These are phyloP conservation scores for Penicillium sp. DNA, from an alignment of 2,329 filamentous ascomycete genomes.

Conservation along the genomic window DNA sequence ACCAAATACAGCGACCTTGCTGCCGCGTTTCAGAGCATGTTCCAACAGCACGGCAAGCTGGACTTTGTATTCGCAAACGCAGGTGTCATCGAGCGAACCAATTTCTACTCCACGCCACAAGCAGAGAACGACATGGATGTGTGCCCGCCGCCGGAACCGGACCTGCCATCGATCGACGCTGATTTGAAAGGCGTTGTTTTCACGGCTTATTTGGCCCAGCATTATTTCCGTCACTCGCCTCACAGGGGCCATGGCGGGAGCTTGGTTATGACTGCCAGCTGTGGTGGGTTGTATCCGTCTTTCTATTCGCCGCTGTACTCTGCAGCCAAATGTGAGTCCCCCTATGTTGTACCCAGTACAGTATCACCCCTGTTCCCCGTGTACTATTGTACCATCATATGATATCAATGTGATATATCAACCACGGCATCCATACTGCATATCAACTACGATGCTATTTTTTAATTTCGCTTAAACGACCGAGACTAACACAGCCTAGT, in stretches of 20 bases:
- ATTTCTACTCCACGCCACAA: constrained; percentile 38
- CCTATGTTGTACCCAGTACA: not conserved
- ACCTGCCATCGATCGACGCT: constrained; percentile 38
- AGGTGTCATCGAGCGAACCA: constrained; percentile 43
- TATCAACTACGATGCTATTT: not conserved
- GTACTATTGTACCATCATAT: not conserved
- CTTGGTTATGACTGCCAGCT: constrained; percentile 38
- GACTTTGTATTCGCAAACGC: constrained; percentile 53
- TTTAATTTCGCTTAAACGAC: too few species aligned
- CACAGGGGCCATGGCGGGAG: constrained; percentile 22
- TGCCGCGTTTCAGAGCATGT: constrained; percentile 38
- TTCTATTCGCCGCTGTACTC: constrained; percentile 38
- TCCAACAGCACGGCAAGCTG: constrained; percentile 32
- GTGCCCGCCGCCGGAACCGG: constrained; percentile 27
- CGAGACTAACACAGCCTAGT: constrained; percentile 8
- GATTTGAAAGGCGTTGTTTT: constrained; percentile 43
- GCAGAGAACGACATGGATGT: constrained; percentile 10
- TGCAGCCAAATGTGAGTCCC: constrained; percentile 33
- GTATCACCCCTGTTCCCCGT: not conserved
- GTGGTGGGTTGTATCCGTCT: constrained; percentile 37
- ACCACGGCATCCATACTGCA: not conserved
- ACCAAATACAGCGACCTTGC: constrained; percentile 34
- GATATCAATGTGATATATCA: not conserved
- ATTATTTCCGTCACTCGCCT: constrained; percentile 37
- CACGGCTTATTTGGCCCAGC: constrained; percentile 39